Evolutionary conservation across 1,139 yeast species (phyloP).

Genomic region (Hanseniaspora uvarum): DNA sequence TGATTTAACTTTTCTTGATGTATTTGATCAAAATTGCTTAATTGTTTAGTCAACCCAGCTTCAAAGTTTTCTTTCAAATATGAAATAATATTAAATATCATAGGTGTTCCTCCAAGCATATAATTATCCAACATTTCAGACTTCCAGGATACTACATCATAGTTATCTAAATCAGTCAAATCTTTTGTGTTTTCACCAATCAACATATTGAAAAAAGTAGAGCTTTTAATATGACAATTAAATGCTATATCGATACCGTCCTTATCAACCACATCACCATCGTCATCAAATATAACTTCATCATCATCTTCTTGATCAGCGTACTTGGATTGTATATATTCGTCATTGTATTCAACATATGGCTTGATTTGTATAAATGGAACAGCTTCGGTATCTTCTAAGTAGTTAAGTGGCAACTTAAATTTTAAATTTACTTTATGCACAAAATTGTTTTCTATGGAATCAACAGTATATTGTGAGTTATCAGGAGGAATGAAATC

Average conservation of each 20-base stretch:
- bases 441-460: slow-evolving; percentile 21
- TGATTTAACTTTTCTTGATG: slow-evolving; percentile 50
- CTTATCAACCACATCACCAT: slow-evolving; percentile 33
- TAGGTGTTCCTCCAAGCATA: slow-evolving; percentile 58
- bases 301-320: slow-evolving; percentile 35
- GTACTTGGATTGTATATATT: slow-evolving; percentile 19
- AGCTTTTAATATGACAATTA: slow-evolving; percentile 40
- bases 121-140: slow-evolving; percentile 31
- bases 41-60: slow-evolving; percentile 45
- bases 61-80: slow-evolving; percentile 75
- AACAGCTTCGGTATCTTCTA: slow-evolving; percentile 24
- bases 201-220: slow-evolving; percentile 6
- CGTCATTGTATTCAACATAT: slow-evolving; percentile 22
- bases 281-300: slow-evolving; percentile 39
- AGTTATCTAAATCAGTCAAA: slow-evolving; percentile 9
- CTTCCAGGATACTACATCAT: slow-evolving; percentile 28
- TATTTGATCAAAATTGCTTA: slow-evolving; percentile 45
- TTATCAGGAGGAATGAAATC: slow-evolving; percentile 16
- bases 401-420: slow-evolving; percentile 28
- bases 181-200: slow-evolving; percentile 18
- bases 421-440: slow-evolving; percentile 25
- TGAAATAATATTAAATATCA: slow-evolving; percentile 69
- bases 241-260: slow-evolving; percentile 48
- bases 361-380: slow-evolving; percentile 23
- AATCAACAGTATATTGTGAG: slow-evolving; percentile 14